These are phyloP conservation scores for Ophiostoma novo-ulmi DNA, from an alignment of 2,329 filamentous ascomycete species.

Conservation along the genomic window DNA sequence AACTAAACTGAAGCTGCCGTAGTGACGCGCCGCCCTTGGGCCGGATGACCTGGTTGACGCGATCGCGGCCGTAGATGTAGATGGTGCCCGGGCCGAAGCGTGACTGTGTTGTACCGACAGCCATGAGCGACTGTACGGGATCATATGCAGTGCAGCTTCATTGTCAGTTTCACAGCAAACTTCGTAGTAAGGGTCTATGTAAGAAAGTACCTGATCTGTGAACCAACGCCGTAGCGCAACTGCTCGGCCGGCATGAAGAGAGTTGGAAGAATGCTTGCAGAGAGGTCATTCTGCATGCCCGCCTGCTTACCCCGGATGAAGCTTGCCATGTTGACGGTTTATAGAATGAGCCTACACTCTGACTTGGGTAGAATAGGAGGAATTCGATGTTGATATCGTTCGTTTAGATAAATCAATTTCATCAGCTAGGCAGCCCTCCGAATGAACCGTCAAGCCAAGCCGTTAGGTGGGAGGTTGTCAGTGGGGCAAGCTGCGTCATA, in stretches of 20 bases:
- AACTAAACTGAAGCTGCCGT: conserved; percentile 74
- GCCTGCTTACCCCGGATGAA: conserved; percentile 90
- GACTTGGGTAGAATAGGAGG: not conserved
- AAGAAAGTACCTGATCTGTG: conserved; percentile 55
- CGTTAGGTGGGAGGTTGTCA: not conserved
- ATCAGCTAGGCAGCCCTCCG: not conserved
- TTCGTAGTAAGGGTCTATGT: conserved; percentile 35
- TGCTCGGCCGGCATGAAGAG: conserved; percentile 81
- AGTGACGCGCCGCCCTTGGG: conserved; percentile 70
- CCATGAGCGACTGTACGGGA: conserved; percentile 86
- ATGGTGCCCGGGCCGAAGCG: conserved; percentile 82
- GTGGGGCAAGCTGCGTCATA: not conserved
- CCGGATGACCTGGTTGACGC: conserved; percentile 70
- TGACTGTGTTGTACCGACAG: conserved; percentile 83
- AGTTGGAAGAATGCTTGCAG: conserved; percentile 69
- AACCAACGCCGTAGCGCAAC: conserved; percentile 75
- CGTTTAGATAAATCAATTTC: not conserved
- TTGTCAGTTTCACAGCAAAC: not conserved
- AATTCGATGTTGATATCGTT: not conserved
- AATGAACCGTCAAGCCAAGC: not conserved
- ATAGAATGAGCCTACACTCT: not conserved
- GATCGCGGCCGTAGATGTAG: conserved; percentile 77
- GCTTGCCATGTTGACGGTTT: conserved; percentile 56
- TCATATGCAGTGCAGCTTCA: conserved; percentile 60
- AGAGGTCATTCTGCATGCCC: conserved; percentile 87